These are phyloP conservation scores for Pseudocercospora vitis DNA, from an alignment of 2,329 filamentous ascomycete species.

Conservation along the genomic window DNA sequence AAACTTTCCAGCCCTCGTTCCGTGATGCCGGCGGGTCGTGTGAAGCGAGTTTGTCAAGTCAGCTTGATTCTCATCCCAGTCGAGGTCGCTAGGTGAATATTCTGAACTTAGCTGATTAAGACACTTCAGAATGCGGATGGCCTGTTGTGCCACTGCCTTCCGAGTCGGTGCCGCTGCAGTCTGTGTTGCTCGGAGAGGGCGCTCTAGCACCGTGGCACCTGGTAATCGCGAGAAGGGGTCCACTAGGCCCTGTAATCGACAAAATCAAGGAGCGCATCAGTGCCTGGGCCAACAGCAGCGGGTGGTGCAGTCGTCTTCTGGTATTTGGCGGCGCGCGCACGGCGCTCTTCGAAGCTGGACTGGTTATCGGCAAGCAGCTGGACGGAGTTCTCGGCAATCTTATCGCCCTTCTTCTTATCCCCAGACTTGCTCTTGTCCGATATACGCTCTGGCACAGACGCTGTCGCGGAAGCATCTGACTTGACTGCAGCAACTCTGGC, in stretches of 20 bases:
- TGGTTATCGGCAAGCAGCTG: constrained; percentile 9
- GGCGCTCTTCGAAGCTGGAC: constrained; percentile 6
- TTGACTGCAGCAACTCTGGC: not conserved
- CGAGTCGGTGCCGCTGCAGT: no score
- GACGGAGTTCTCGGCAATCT: not conserved
- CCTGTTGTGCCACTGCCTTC: no score
- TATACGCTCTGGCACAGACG: not conserved
- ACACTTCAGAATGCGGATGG: no score
- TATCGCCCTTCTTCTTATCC: constrained; percentile 5
- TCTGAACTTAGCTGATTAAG: no score
- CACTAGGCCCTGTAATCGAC: no score
- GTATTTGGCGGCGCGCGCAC: not conserved
- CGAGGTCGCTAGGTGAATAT: not conserved
- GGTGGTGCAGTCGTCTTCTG: not conserved
- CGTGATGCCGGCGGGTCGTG: not conserved
- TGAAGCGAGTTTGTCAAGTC: not conserved
- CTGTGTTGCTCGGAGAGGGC: no score
- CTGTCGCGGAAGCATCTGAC: not conserved
- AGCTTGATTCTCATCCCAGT: not conserved
- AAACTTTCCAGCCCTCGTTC: not conserved
- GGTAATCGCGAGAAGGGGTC: no score
- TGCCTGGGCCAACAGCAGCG: no score
- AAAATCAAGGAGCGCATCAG: no score
- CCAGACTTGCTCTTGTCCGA: not conserved
- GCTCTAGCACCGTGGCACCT: no score